Percentiles rank a stretch among this genome's conserved stretches.
These are phyloP conservation scores for Dictyostelium capitatum DNA, from an alignment of 78 protist genomes.

Conservation along the genomic window DNA sequence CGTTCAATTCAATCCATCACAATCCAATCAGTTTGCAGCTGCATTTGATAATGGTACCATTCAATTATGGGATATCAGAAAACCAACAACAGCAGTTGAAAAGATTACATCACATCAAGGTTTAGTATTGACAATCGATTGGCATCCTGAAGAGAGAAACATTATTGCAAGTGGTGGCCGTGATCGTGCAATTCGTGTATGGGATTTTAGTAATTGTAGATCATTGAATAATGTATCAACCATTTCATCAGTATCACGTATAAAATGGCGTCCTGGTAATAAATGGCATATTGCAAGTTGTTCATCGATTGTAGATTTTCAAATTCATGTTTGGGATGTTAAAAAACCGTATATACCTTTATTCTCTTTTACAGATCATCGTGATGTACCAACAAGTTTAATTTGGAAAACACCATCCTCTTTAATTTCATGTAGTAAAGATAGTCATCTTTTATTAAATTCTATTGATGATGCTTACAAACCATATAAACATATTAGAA, in stretches of 20 bases:
- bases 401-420: conserved; percentile 37
- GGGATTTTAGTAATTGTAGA: conserved; percentile 47
- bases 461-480: conserved; percentile 40
- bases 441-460: conserved; percentile 45
- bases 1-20: conserved; percentile 81
- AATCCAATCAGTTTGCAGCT: conserved; percentile 74
- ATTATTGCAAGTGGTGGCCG: conserved; percentile 85
- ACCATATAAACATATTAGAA: conserved; percentile 76
- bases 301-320: conserved; percentile 80
- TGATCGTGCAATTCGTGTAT: conserved; percentile 75
- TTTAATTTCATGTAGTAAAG: conserved; percentile 69
- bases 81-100: conserved; percentile 34
- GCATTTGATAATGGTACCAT: conserved; percentile 90
- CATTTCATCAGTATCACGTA: conserved; percentile 77
- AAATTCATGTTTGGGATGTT: conserved; percentile 85
- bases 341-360: conserved; percentile 76
- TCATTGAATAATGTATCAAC: conserved; percentile 62
- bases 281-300: conserved; percentile 83
- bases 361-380: conserved; percentile 69
- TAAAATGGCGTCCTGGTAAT: conserved; percentile 83
- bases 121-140: conserved; percentile 80
- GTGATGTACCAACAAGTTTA: conserved; percentile 83
- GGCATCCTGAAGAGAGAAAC: conserved; percentile 87
- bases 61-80: conserved; percentile 87
- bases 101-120: conserved; percentile 85